phyloP scores from a whole-genome alignment of 2,329 filamentous ascomycete species.

The Aspergillus udagawae region DNA sequence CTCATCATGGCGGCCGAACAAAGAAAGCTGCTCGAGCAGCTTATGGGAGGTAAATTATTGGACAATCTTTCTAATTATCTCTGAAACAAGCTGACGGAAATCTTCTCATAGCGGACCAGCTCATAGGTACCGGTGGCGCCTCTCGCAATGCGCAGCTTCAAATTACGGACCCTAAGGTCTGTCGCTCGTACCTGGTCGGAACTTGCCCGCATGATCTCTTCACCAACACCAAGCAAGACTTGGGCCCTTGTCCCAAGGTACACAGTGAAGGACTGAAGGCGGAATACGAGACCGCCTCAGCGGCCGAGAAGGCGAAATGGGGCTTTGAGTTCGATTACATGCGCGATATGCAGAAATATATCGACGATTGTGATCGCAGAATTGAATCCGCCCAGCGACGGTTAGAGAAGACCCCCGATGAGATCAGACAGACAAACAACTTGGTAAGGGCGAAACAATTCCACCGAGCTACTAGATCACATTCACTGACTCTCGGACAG shows the following conservation, averaged over 20 bases:
- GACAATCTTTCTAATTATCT: background rate
- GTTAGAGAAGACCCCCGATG: slow-evolving; percentile 94
- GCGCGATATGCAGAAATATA: slow-evolving; percentile 92
- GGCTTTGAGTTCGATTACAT: slow-evolving; percentile 97
- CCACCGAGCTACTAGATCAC: background rate
- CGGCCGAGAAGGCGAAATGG: slow-evolving; percentile 69
- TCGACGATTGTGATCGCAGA: slow-evolving; percentile 90
- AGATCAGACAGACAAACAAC: slow-evolving; percentile 91
- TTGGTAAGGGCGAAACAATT: slow-evolving; percentile 48
- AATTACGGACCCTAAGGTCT: slow-evolving; percentile 89
- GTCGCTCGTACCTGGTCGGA: slow-evolving; percentile 87
- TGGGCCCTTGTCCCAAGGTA: slow-evolving; percentile 81
- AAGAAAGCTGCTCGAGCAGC: slow-evolving; percentile 96
- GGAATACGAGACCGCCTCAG: slow-evolving; percentile 74
- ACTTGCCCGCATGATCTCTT: slow-evolving; percentile 98
- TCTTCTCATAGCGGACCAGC: slow-evolving; percentile 49
- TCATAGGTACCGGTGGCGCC: slow-evolving; percentile 72
- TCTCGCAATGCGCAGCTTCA: slow-evolving; percentile 76
- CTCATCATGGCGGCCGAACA: slow-evolving; percentile 86
- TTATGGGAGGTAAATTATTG: slow-evolving; percentile 54
- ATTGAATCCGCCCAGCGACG: slow-evolving; percentile 87
- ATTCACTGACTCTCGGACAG: slow-evolving; percentile 26
- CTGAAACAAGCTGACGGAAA: slow-evolving; percentile 23
- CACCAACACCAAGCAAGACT: slow-evolving; percentile 98
- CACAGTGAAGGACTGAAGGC: slow-evolving; percentile 85